These are phyloP conservation scores for Hypoxylon sp. DNA, from an alignment of 2,329 filamentous ascomycete species.

Conservation along the genomic window DNA sequence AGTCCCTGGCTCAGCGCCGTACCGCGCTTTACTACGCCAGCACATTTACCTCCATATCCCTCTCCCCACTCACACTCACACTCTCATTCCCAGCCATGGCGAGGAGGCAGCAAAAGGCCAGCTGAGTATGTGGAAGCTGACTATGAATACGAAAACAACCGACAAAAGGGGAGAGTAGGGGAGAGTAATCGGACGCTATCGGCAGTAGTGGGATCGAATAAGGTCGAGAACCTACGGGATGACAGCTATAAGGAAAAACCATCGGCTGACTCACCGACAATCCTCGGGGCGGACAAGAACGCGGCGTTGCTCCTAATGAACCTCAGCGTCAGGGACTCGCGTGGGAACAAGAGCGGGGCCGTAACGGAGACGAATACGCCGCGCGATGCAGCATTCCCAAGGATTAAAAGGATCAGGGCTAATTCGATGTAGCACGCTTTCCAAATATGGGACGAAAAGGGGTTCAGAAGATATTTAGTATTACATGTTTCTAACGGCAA, in stretches of 20 bases:
- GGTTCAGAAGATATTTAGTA: neutral
- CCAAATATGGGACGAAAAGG: neutral
- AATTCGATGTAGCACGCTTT: conserved; percentile 54
- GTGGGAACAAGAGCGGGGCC: conserved; percentile 22
- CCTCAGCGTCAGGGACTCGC: conserved; percentile 58
- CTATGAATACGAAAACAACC: conserved; percentile 38
- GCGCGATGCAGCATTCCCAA: conserved; percentile 46
- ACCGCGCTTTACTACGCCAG: conserved; percentile 55
- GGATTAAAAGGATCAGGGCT: conserved; percentile 59
- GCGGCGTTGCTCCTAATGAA: conserved; percentile 64
- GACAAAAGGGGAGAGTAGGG: neutral
- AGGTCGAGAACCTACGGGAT: neutral
- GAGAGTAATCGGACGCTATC: neutral
- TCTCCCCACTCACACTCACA: conserved; percentile 38
- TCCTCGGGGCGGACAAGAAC: conserved; percentile 57
- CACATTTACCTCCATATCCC: conserved; percentile 42
- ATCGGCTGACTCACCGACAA: conserved; percentile 29
- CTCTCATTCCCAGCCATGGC: conserved; percentile 28
- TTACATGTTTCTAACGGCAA: conserved; percentile 1
- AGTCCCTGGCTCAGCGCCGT: conserved; percentile 62
- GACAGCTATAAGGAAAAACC: conserved; percentile 36
- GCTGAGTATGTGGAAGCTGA: conserved; percentile 50
- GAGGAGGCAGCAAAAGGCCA: conserved; percentile 48
- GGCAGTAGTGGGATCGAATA: neutral
- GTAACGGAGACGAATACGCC: conserved; percentile 42